Evolutionary conservation across 352 stramenopile genomes (phyloP).

Genomic region (Phytophthora citrophthora): DNA sequence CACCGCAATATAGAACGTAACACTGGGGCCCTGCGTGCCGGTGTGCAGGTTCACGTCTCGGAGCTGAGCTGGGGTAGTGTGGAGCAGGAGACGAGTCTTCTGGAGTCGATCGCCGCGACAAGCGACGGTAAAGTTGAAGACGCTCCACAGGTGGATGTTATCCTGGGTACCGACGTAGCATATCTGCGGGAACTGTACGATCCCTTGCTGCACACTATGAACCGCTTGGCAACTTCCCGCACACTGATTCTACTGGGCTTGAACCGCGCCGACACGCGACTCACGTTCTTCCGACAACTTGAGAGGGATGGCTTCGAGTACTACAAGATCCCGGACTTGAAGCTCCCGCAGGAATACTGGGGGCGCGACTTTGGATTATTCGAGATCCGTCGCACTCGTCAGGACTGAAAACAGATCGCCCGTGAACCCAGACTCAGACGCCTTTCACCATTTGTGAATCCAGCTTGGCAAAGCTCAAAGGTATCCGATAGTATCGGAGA

Average conservation of each 20-base stretch:
- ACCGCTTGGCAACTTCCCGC: slow-evolving; percentile 37
- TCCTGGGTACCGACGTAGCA: slow-evolving; percentile 83
- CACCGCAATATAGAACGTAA: slow-evolving; percentile 70
- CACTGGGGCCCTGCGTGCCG: slow-evolving; percentile 19
- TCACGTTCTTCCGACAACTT: slow-evolving; percentile 74
- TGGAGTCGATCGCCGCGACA: slow-evolving; percentile 37
- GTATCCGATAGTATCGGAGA: slow-evolving; percentile 4
- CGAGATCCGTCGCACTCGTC: slow-evolving; percentile 51
- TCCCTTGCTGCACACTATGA: slow-evolving; percentile 71
- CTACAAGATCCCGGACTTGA: slow-evolving; percentile 79
- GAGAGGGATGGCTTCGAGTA: slow-evolving; percentile 78
- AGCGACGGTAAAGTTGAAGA: slow-evolving; percentile 17
- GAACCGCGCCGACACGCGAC: slow-evolving; percentile 70
- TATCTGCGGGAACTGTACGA: slow-evolving; percentile 81
- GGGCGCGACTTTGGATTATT: slow-evolving; percentile 86
- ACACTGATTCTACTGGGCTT: slow-evolving; percentile 79
- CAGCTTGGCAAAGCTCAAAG: slow-evolving; percentile 2
- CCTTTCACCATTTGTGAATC: slow-evolving; percentile 11
- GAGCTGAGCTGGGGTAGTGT: slow-evolving; percentile 66
- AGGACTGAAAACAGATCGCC: background rate
- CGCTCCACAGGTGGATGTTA: slow-evolving; percentile 58
- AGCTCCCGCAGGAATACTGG: slow-evolving; percentile 59
- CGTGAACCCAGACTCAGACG: background rate
- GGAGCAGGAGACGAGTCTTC: slow-evolving; percentile 51
- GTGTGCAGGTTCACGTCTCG: slow-evolving; percentile 54